Base-by-base conservation (phyloP, 257 asterid genomes). In the Primulina tabacum region DNA sequence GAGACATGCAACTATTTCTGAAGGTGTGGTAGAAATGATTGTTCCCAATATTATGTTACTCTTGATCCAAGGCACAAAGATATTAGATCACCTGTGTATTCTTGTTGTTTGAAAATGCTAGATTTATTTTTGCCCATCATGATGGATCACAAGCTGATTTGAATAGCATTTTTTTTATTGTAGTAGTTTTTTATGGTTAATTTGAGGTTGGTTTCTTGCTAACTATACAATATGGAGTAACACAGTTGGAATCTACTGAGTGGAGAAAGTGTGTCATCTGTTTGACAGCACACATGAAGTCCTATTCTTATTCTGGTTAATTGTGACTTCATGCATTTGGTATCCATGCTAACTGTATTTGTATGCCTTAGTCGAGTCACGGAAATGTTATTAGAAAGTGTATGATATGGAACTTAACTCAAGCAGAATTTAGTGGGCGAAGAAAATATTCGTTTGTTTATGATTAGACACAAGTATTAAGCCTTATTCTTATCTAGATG, bases 61-160 rank as follows among this genome's bases (percentile, higher is more conserved):
- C 50, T 33, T 47, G 65, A 67, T 21, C 47, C 70, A 59, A 64
- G 37, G 10, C 6, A 18, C 26, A 11, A 33, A 69, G 37, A 12
- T 43, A 43, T 43, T 40, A 72, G 56, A 55, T 75, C 35, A 28
- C 43, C 59, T 26, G 18, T 43, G 62, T 70, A 30, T 70, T 60
- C 32, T 28, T 24, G 63, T 20, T 69, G 66, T 63, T 68, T 70
- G 40, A 61, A 64, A 32, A 66, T 68, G 60, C 69, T 77, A 61
- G 16, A 52, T 35, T 57, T 74, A 57, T 72, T 21, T 50, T 29
- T 47, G 56, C 52, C 62, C 32, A 58, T 67, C 58, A 37, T 61
- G 28, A 53, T 32, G 33, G 71, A 52, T 32, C 29, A 11, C 57
- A 59, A 37, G 59, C 61, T 77, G 61, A 56, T 70, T 7, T 30